Base-by-base conservation (phyloP, 176 grass and related monocot genomes). In the Rhynchospora pubera region DNA sequence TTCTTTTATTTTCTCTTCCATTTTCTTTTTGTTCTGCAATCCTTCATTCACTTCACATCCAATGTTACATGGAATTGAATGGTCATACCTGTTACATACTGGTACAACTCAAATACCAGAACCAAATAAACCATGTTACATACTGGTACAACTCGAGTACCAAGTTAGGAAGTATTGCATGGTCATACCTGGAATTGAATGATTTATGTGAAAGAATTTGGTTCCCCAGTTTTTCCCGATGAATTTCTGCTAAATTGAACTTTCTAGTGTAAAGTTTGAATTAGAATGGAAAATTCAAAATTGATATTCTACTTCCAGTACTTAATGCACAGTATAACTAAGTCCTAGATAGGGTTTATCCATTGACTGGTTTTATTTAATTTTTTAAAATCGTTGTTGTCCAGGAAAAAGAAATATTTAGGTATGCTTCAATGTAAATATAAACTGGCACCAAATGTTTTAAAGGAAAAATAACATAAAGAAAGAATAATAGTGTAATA, bases 261-360 rank as follows among this genome's bases (percentile, higher is more conserved):
- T 73, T 74, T 6, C 9, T 74, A 74, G 11, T 74, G 21, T 1
- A 5, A 74, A 50, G 69, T 51, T 50, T 85, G 21, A 32, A 52
- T 5, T 56, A 65, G 32, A 26, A 24, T 14, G 46, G 19, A 65
- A 22, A 39, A 64, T 52, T 79, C 24, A 64, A 30, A 60, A 62
- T 30, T 60, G 42, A n/a, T 62, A 24, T 43, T 32, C 53, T 5
- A 55, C 79, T 88, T 88, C 39, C 52, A 78, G 76, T 9, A 18
- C 19, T 46, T 62, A 46, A 39, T 39, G 28, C 30, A 75, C 71
- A 30, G 53, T 52, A 28, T 75, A 30, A 77, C 50, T 9, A 56
- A 32, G 50, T 53, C 5, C 2, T 28, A 16, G 21, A 53, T 55
- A 76, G 71, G 47, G 47, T 74, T 22, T 71, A 22, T 26, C 22